phyloP scores from a whole-genome alignment of 768 basidiomycete species.

The Omphalotus guepiniiformis region DNA sequence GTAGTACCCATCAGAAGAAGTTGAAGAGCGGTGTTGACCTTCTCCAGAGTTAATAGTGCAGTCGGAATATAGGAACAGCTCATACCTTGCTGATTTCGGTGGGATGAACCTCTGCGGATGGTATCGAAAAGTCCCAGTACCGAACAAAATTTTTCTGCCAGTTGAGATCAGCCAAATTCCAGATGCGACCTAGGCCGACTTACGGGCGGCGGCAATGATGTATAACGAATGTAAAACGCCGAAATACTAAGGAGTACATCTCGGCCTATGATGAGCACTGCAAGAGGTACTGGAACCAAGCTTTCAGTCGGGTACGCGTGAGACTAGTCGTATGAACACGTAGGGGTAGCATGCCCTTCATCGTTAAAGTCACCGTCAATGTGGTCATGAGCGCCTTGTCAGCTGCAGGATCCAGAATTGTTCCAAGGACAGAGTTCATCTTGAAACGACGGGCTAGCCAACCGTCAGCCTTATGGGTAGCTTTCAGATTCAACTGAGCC shows the following conservation, averaged over 20 bases:
- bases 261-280: conserved; percentile 81
- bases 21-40: conserved; percentile 93
- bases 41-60: conserved; percentile 1
- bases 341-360: conserved; percentile 84
- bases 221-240: conserved; percentile 92
- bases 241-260: conserved; percentile 83
- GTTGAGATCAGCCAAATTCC: not conserved
- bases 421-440: conserved; percentile 89
- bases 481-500: conserved; percentile 6
- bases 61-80: conserved; percentile 1
- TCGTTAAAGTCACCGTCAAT: conserved; percentile 78
- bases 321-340: conserved; percentile 23
- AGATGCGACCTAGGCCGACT: conserved; percentile 22
- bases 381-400: conserved; percentile 97
- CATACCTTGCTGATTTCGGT: conserved; percentile 89
- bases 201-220: conserved; percentile 83
- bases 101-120: conserved; percentile 91
- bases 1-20: conserved; percentile 87
- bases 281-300: conserved; percentile 65
- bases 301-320: conserved; percentile 1
- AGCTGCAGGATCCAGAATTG: conserved; percentile 94
- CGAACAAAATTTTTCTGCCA: conserved; percentile 82
- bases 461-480: conserved; percentile 73
- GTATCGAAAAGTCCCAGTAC: conserved; percentile 96
- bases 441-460: conserved; percentile 83